phyloP scores from a whole-genome alignment of 495 filamentous ascomycete species.

The Hypoxylon rickii region DNA sequence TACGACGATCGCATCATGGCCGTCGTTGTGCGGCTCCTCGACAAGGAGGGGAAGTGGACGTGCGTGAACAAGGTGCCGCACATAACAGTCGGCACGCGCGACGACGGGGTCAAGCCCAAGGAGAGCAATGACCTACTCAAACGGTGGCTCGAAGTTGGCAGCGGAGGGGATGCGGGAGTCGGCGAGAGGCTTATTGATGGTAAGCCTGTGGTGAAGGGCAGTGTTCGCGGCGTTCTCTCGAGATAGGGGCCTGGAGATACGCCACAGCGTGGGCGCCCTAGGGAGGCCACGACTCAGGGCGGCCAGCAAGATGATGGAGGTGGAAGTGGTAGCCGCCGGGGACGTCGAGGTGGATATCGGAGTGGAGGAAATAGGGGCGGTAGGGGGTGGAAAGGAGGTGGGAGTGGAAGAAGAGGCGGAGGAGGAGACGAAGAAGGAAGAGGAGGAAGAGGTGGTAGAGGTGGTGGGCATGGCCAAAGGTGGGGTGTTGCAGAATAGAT shows the following conservation, averaged over 20 bases:
- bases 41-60: constrained; percentile 58
- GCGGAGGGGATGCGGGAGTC: constrained; percentile 50
- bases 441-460: background rate
- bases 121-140: constrained; percentile 87
- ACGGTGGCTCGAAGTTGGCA: constrained; percentile 63
- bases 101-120: constrained; percentile 77
- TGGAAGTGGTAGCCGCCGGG: background rate
- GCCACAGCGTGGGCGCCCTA: background rate
- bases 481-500: background rate
- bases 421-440: background rate
- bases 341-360: background rate
- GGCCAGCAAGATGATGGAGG: background rate
- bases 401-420: background rate
- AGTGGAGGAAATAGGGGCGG: background rate
- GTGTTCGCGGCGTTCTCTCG: constrained; percentile 50
- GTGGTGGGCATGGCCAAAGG: background rate
- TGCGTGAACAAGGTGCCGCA: constrained; percentile 82
- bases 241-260: constrained; percentile 40
- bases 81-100: constrained; percentile 83
- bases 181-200: constrained; percentile 54
- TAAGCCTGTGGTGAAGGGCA: constrained; percentile 45
- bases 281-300: too few species aligned
- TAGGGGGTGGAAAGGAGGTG: background rate
- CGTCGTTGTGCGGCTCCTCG: constrained; percentile 72
- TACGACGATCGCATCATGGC: constrained; percentile 87